Evolutionary conservation across 805 yeast species (phyloP), one percentile per base, ranked within the genome.

Genomic region (Kuraishia hungarica): DNA sequence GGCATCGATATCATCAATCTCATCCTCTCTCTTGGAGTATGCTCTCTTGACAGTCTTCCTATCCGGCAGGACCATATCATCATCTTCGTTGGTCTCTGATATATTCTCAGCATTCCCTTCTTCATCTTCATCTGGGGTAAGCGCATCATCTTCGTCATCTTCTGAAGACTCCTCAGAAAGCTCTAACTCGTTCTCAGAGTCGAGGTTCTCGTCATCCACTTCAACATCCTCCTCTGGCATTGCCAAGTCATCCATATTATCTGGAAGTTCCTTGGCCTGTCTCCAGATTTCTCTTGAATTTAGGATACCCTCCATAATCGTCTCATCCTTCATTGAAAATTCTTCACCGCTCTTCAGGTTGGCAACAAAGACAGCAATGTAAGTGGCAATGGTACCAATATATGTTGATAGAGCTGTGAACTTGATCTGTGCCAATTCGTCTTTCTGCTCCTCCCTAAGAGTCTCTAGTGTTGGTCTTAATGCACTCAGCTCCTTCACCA

Each of bases 241-340:
- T 1, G 63, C 69, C n/a, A 60, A 60, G 15, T 57, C 59, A 17
- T 55, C 56, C n/a, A 39, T 28, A 20, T 54, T 65, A 39, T 64
- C 75, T 15, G 78, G 79, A 39, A 85, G 65, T 58, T 74, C 81
- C 51, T 72, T 76, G 3, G 96, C 96, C 63, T 87, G 92, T 65
- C 94, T 81, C 97, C 97, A 92, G 19, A 89, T 78, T 64, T 93
- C 97, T 60, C 96, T 79, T 2, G 94, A 78, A 54, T 87, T 83
- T 54, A 93, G 72, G 39, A 93, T 84, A 28, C 87, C 80, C 64
- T 89, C 91, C 97, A 94, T 93, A 1, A 93, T 86, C 2, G 93
- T 87, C 60, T 87, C 93, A 55, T 89, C 96, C 62, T 89, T 90
- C 86, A 92, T 83, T 11, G 80, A 72, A 55, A 68, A 65, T 21